Base-by-base conservation (phyloP, 2,329 filamentous ascomycete genomes). In the Lachnellula suecica region DNA sequence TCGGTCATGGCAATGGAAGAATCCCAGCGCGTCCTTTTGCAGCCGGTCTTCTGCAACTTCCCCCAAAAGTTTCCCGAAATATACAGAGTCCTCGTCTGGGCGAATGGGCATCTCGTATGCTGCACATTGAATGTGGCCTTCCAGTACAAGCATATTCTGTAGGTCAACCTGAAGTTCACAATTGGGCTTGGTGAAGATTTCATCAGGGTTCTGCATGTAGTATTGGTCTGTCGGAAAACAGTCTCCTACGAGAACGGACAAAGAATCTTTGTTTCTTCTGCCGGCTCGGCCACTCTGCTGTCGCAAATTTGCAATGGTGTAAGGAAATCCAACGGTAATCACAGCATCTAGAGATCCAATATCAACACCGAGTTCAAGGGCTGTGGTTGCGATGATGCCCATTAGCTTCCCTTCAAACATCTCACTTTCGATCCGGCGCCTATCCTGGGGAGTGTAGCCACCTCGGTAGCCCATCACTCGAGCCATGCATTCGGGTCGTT, bases 391-490 rank as follows among this genome's bases (percentile, higher is more conserved):
- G 27, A 99, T 85, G 51, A 99, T 95, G 1, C 94, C 94, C 55
- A 97, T 79, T 1, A 99, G 78, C 63, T 92, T 94, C 0, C 94
- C 94, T 51, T 96, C 89, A 62, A 99, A 99, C 94, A 99, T 97
- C 67, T 97, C 92, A 23, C 81, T 84, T 69, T 99, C 94, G 53
- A 99, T 97, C 51, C 82, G 79, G 17, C 94, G 83, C 51, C 94
- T 81, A 64, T 99, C 94, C 67, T 95, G 88, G 2, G 93, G 84
- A 3, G 92, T 96, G 66, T 99, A 99, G 0, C 94, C 94, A 22
- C 94, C 94, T 56, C 94, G 84, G 66, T 99, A 99, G 0, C 89
- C 91, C 91, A 96, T 97, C 1, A 99, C 90, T 43, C 93, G 78
- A 24, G 82, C 82, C 63, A 84, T 83, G 34, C 90, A 87, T 63